A percentile compares a stretch with the other conserved stretches of the same genome.
Conservation (phyloP, 2,329 filamentous ascomycete genomes). For the Thelonectria discophora region DNA sequence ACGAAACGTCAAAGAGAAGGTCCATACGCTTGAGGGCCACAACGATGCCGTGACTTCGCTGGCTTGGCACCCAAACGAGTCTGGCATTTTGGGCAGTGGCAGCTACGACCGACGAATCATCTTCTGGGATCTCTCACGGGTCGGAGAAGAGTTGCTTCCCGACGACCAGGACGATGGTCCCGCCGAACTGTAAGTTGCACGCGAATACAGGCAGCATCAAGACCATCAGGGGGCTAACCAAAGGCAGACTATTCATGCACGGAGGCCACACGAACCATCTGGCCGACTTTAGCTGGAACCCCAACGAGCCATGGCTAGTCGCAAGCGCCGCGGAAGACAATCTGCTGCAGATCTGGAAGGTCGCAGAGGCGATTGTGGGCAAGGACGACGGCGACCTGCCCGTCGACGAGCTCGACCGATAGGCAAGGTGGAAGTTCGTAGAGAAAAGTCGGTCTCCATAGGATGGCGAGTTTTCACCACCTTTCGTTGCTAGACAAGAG, state of each 20-base stretch:
- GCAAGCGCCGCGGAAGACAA: constrained; percentile 97
- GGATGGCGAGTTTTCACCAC: constrained; percentile 42
- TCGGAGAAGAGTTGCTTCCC: constrained; percentile 92
- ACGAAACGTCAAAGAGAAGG: constrained; percentile 86
- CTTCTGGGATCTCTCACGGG: constrained; percentile 93
- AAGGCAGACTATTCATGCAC: constrained; percentile 88
- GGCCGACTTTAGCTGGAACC: constrained; percentile 97
- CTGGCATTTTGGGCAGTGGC: constrained; percentile 86
- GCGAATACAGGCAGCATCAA: not conserved
- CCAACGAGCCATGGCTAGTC: constrained; percentile 95
- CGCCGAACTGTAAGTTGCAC: constrained; percentile 80
- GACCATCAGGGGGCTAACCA: constrained; percentile 33
- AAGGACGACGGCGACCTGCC: constrained; percentile 79
- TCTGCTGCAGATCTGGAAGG: constrained; percentile 93
- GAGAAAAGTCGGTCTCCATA: constrained; percentile 44
- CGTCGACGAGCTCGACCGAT: constrained; percentile 78
- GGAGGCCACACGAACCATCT: constrained; percentile 97
- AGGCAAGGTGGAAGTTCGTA: constrained; percentile 50
- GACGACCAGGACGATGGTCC: constrained; percentile 96
- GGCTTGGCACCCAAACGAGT: constrained; percentile 93
- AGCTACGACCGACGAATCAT: constrained; percentile 93
- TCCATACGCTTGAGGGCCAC: constrained; percentile 91
- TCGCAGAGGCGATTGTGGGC: constrained; percentile 81
- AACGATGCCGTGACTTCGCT: constrained; percentile 89
- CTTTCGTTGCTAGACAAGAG: constrained; percentile 22